Base-by-base conservation (phyloP, 139 green algal genomes). In the Pseudopediastrum boryanum region DNA sequence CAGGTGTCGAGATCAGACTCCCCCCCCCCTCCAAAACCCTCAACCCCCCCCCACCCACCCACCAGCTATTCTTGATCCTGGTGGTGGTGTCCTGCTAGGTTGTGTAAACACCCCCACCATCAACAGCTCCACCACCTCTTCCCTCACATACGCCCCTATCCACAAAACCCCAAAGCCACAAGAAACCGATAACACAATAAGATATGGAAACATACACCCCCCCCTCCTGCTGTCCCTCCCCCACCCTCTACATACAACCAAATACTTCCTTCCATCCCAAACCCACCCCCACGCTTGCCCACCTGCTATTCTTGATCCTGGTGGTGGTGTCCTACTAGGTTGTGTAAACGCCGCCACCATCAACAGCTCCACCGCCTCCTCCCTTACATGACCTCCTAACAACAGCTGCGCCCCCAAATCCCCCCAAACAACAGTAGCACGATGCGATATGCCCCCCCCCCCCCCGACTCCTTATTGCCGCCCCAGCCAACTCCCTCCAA, bases 361-460 rank as follows among this genome's bases (percentile, higher is more conserved):
- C 42, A 96, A 44, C 69, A 96, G 85, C 85, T 96, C 92, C 29
- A 90, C 84, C 31, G 88, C 88, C 79, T 94, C 87, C 8, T 88
- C 61, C 6, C 21, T 10, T 25, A 96, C 35, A 64, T 93, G 85
- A 27, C 80, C 77, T 52, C 75, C 80, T n/a, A n/a, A n/a, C n/a
- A n/a, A n/a, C n/a, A n/a, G n/a, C n/a, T n/a, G n/a, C n/a, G n/a
- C n/a, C n/a, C n/a, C n/a, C n/a, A n/a, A n/a, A n/a, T n/a, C n/a
- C n/a, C n/a, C n/a, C n/a, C n/a, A n/a, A n/a, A n/a, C n/a, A n/a
- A 31, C 25, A 52, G 63, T 39, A 31, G 36, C 63, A 52, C 38
- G 9, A 50, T 38, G 13, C 23, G 63, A 9, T 23, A 39, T 35
- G 25, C 35, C 59, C 41, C 35, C 59, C 41, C 4, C 59, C 25